A percentile compares a stretch with the other conserved stretches of the same genome.
phyloP scores from a whole-genome alignment of 768 basidiomycete genomes.

The Cytidiella melzeri region DNA sequence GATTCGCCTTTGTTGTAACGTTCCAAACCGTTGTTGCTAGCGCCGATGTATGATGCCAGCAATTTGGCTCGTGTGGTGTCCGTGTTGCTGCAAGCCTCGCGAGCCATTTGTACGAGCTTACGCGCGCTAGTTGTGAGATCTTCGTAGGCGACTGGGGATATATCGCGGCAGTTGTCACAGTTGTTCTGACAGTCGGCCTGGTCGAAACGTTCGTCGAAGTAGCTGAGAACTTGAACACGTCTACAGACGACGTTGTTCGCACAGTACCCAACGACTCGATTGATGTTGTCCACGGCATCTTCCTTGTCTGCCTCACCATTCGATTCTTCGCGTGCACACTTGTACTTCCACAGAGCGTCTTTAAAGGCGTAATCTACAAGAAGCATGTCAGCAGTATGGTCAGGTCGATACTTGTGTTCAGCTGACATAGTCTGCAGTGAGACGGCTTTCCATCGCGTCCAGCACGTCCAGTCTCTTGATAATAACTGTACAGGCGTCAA shows the following conservation, averaged over 20 bases:
- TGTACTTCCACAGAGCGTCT: constrained; percentile 51
- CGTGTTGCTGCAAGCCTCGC: constrained; percentile 27
- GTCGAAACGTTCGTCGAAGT: constrained; percentile 82
- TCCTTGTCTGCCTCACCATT: constrained; percentile 45
- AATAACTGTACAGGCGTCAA: constrained; percentile 45
- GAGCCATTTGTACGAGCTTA: constrained; percentile 41
- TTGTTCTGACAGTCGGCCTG: constrained; percentile 52
- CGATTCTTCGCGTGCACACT: constrained; percentile 55
- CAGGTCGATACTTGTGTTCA: neutral
- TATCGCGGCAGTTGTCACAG: constrained; percentile 81
- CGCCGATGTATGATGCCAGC: constrained; percentile 61
- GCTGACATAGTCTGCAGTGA: constrained; percentile 82
- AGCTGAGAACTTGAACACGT: constrained; percentile 78
- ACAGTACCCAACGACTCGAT: constrained; percentile 75
- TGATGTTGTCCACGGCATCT: constrained; percentile 58
- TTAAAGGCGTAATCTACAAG: constrained; percentile 58
- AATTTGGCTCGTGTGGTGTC: constrained; percentile 57
- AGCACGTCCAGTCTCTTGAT: constrained; percentile 96
- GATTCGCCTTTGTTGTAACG: constrained; percentile 37
- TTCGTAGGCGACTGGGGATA: constrained; percentile 29
- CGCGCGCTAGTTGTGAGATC: constrained; percentile 61
- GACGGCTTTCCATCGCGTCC: constrained; percentile 85
- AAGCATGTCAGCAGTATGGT: neutral
- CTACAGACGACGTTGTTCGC: constrained; percentile 80
- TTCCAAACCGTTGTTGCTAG: constrained; percentile 46